Conservation (phyloP, 306 rosid species). For the Rosa rugosa region DNA sequence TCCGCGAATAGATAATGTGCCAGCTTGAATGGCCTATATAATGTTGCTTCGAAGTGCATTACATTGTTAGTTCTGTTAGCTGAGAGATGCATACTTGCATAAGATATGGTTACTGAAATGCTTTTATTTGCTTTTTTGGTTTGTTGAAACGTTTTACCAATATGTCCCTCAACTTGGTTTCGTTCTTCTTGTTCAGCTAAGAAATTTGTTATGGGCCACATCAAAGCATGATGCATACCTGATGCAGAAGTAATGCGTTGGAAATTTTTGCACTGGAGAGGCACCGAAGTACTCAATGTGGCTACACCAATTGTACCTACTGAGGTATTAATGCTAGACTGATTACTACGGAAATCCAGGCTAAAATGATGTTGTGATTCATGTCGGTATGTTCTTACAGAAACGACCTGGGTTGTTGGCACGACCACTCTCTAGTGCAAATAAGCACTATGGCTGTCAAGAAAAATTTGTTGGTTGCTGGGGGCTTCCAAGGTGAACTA, state of each 20-base stretch:
- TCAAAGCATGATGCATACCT: slow-evolving; percentile 95
- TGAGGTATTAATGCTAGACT: slow-evolving; percentile 47
- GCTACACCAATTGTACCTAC: slow-evolving; percentile 70
- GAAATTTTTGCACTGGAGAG: slow-evolving; percentile 65
- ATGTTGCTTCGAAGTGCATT: not conserved
- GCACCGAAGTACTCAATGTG: slow-evolving; percentile 78
- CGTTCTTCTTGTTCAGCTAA: slow-evolving; percentile 55
- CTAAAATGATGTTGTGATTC: not conserved
- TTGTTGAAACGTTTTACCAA: slow-evolving; percentile 26
- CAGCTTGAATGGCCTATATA: not conserved
- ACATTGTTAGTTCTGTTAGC: not conserved
- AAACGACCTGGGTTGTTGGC: too few species aligned
- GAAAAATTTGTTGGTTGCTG: slow-evolving; percentile 76
- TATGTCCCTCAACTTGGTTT: slow-evolving; percentile 19
- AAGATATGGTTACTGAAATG: not conserved
- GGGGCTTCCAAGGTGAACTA: too few species aligned
- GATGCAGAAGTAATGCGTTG: slow-evolving; percentile 92
- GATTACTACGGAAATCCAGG: not conserved
- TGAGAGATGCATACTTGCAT: not conserved
- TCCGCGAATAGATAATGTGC: not conserved
- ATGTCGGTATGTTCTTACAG: slow-evolving; percentile 14
- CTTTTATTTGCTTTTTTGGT: slow-evolving; percentile 7
- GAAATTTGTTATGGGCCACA: slow-evolving; percentile 91
- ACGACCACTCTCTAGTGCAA: slow-evolving; percentile 74
- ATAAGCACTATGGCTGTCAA: slow-evolving; percentile 93